Conservation (phyloP, 2,329 filamentous ascomycete species). For the Fusarium succisae region DNA sequence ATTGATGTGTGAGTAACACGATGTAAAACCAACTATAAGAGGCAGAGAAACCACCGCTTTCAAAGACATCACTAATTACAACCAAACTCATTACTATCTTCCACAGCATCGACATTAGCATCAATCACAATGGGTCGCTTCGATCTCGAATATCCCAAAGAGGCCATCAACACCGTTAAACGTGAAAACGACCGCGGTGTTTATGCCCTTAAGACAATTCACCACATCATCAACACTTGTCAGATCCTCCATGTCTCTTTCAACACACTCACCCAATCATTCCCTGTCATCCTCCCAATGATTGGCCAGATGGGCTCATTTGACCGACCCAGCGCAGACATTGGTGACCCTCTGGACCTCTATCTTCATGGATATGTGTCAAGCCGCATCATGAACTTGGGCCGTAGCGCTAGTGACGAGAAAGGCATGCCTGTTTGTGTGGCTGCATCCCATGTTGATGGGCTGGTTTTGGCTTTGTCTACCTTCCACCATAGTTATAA, state of each 20-base stretch:
- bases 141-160: conserved; percentile 69
- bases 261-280: conserved; percentile 69
- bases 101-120: not conserved
- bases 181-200: conserved; percentile 71
- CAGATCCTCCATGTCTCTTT: conserved; percentile 85
- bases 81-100: not conserved
- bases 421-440: conserved; percentile 75
- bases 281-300: conserved; percentile 84
- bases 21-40: conserved; percentile 5
- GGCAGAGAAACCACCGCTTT: not conserved
- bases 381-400: conserved; percentile 77
- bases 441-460: conserved; percentile 79
- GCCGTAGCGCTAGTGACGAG: conserved; percentile 43
- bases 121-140: conserved; percentile 47
- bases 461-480: conserved; percentile 80
- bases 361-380: conserved; percentile 90
- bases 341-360: conserved; percentile 73
- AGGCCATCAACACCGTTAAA: conserved; percentile 71
- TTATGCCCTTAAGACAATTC: conserved; percentile 78
- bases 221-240: conserved; percentile 77
- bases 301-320: conserved; percentile 85
- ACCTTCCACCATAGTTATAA: conserved; percentile 87
- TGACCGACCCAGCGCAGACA: conserved; percentile 65
- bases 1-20: not conserved
- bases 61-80: not conserved